These are phyloP conservation scores for Pythium chondricola DNA, from an alignment of 352 stramenopile genomes.

Conservation along the genomic window DNA sequence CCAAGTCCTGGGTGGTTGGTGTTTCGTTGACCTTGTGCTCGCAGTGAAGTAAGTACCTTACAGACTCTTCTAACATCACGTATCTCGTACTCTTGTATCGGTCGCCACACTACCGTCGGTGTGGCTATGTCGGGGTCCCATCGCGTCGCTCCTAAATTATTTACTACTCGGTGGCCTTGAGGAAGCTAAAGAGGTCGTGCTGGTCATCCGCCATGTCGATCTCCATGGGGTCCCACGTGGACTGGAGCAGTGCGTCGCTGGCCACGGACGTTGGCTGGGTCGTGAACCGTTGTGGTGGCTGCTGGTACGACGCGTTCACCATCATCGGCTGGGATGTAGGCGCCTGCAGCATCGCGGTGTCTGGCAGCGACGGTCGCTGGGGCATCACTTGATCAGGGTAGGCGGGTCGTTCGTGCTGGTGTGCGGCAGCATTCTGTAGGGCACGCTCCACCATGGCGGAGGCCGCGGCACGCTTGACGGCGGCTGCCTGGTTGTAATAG, in stretches of 20 bases:
- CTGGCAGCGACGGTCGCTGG: no score
- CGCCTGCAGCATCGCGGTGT: no score
- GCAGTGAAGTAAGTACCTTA: no score
- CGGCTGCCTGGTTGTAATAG: slow-evolving; percentile 18
- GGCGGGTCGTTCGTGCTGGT: not conserved
- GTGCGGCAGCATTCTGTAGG: slow-evolving; percentile 7
- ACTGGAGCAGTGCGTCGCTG: slow-evolving; percentile 1
- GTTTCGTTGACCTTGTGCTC: no score
- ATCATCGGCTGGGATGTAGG: no score
- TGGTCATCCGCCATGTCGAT: slow-evolving; percentile 21
- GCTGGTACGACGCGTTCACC: no score
- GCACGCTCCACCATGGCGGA: slow-evolving; percentile 17
- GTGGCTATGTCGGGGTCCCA: not conserved
- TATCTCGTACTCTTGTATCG: not conserved
- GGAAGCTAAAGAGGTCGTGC: slow-evolving; percentile 21
- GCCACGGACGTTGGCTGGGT: slow-evolving; percentile 1
- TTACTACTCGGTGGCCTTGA: slow-evolving; percentile 21
- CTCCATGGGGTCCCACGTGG: slow-evolving; percentile 18
- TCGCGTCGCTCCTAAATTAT: not conserved
- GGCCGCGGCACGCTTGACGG: slow-evolving; percentile 12
- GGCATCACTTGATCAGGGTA: not conserved
- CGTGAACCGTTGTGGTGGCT: slow-evolving; percentile 1
- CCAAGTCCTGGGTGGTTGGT: no score
- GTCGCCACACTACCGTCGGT: not conserved
- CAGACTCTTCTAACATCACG: not conserved